Base-by-base conservation (phyloP, 1,139 yeast species). In the Meyerozyma elateridarum region DNA sequence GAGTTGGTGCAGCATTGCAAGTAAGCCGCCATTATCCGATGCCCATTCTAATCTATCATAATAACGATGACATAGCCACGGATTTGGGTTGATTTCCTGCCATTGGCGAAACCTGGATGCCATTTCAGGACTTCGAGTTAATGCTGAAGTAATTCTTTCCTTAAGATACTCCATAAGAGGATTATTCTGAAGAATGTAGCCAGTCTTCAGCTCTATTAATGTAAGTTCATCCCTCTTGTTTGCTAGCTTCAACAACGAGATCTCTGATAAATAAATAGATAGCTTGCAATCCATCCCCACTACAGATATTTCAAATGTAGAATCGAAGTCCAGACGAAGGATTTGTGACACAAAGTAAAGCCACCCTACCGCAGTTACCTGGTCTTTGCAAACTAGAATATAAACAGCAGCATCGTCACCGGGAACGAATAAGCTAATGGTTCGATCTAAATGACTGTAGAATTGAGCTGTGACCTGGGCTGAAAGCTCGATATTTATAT, bases 11-110 rank as follows among this genome's bases (percentile, higher is more conserved):
- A 57, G 57, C 20, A 62, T 43, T 34, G 43, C 54, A 17, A 79
- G 62, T 4, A 67, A 44, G 34, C 75, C 73, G 25, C 70, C 62
- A 28, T 70, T 67, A 26, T 77, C 79, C 30, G 66, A 54, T 7
- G 79, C 56, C 95, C 95, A 87, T 44, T 85, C 93, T 8, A 85
- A 47, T 21, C 88, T 60, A 51, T 85, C 95, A 49, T 80, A 85
- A 31, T 73, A 63, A 39, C 77, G 73, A 67, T 83, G 46, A 72
- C 82, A 51, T 67, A 70, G 38, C 84, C 85, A 49, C 44, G 65
- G 53, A 20, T 50, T 42, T 0, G 30, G 55, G 44, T 30, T 49
- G 20, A 29, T 37, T 22, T 30, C 60, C 12, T 46, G 25, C 55
- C 56, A 53, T 6, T 35, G 24, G 8, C 35, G 29, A 9, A 42